These are phyloP conservation scores for Colletotrichum trifolii DNA, from an alignment of 2,329 filamentous ascomycete genomes.

Conservation along the genomic window DNA sequence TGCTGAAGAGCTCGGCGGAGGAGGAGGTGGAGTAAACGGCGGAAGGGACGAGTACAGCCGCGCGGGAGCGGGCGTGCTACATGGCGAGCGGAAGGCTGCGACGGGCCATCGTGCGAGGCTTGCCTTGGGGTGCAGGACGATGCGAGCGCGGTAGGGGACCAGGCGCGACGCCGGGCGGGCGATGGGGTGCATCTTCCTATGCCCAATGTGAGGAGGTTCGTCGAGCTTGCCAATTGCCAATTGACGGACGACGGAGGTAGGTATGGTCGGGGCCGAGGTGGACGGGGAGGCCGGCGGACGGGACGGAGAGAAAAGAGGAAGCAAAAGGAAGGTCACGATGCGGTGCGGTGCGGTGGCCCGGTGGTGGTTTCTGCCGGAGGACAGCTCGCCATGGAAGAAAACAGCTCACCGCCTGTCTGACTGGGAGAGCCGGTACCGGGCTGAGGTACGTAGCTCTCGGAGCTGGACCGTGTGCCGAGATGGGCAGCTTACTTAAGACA, in stretches of 20 bases:
- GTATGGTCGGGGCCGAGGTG: constrained; percentile 5
- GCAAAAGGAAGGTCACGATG: neutral
- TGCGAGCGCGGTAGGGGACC: constrained; percentile 17
- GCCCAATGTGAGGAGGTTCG: neutral
- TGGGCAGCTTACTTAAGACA: too few relatives aligned
- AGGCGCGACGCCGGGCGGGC: constrained; percentile 33
- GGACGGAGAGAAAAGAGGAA: constrained; percentile 15
- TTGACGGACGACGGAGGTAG: constrained; percentile 2
- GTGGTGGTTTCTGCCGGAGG: constrained; percentile 28
- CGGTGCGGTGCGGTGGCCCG: neutral
- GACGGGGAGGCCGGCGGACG: constrained; percentile 14
- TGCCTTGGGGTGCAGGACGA: constrained; percentile 23
- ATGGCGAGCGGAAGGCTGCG: constrained; percentile 4
- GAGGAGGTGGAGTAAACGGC: constrained; percentile 12
- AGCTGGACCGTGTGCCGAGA: too few relatives aligned
- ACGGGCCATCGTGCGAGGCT: constrained; percentile 22
- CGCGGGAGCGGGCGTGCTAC: neutral
- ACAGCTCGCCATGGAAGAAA: neutral
- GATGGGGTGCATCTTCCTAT: constrained; percentile 28
- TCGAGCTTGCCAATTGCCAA: neutral
- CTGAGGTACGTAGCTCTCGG: too few relatives aligned
- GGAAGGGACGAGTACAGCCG: constrained; percentile 26
- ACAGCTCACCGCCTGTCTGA: constrained; percentile 21
- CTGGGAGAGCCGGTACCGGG: constrained; percentile 24
- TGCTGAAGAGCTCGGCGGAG: constrained; percentile 17